Conservation (phyloP, 495 filamentous ascomycete species). For the Xylaria nigripes region DNA sequence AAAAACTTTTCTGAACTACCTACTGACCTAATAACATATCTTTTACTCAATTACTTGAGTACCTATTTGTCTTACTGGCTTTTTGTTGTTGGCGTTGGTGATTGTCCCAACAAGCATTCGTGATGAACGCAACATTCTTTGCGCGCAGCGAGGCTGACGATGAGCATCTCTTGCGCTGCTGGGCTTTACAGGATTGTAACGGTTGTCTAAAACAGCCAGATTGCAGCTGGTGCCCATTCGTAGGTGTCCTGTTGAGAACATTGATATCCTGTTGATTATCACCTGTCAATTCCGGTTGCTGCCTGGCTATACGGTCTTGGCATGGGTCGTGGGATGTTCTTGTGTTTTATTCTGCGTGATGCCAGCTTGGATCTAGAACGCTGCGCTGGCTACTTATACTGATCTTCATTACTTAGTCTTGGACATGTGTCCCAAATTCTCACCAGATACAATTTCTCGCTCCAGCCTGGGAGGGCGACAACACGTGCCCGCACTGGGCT, state of each 20-base stretch:
- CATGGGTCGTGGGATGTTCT: not conserved
- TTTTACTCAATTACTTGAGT: no score
- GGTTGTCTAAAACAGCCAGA: slow-evolving; percentile 31
- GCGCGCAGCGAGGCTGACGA: slow-evolving; percentile 10
- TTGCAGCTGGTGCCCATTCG: slow-evolving; percentile 47
- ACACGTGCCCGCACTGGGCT: slow-evolving; percentile 38
- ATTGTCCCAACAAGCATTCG: not conserved
- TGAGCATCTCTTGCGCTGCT: slow-evolving; percentile 36
- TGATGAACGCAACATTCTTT: slow-evolving; percentile 1
- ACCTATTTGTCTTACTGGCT: no score
- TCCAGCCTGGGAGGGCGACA: slow-evolving; percentile 33
- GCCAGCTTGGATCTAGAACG: not conserved
- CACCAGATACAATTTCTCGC: slow-evolving; percentile 34
- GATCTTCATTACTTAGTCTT: slow-evolving; percentile 25
- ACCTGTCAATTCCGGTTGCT: not conserved
- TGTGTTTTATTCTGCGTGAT: not conserved
- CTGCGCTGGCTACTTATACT: not conserved
- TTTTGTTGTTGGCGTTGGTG: no score
- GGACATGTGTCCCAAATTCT: slow-evolving; percentile 42
- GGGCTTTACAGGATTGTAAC: slow-evolving; percentile 37
- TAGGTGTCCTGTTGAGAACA: slow-evolving; percentile 16
- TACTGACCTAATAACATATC: no score
- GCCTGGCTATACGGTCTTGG: no score
- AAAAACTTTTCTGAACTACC: no score
- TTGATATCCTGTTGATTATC: not conserved